Conservation (phyloP, 2,329 filamentous ascomycete genomes). For the Phaeosphaeriaceae sp. region DNA sequence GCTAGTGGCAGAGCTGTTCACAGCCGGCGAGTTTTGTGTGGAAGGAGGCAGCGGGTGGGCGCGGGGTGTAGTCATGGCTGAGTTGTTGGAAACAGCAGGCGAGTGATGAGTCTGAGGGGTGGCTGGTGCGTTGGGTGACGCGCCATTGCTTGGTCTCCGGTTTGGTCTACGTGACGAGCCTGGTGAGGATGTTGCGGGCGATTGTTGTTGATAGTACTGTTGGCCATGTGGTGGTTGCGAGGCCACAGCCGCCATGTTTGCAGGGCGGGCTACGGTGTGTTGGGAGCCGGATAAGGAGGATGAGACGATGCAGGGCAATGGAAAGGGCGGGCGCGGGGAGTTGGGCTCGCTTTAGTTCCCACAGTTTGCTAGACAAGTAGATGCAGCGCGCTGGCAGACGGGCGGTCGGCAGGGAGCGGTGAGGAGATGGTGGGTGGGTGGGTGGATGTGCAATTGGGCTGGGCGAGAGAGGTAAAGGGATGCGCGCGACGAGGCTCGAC, state of each 20-base stretch:
- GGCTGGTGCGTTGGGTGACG: conserved; percentile 47
- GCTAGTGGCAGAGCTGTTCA: conserved; percentile 61
- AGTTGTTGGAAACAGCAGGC: conserved; percentile 41
- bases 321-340: conserved; percentile 26
- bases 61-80: conserved; percentile 50
- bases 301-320: conserved; percentile 22
- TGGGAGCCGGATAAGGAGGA: conserved; percentile 6
- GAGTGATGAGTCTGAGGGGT: conserved; percentile 44
- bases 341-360: conserved; percentile 15
- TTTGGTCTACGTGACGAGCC: conserved; percentile 46
- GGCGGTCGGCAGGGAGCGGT: conserved; percentile 10
- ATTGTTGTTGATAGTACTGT: conserved; percentile 42
- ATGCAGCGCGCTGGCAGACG: conserved; percentile 12
- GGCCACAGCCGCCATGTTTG: conserved; percentile 48
- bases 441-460: conserved; percentile 5
- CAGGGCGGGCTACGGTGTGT: conserved; percentile 12
- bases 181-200: conserved; percentile 40
- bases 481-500: conserved; percentile 6
- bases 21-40: conserved; percentile 51
- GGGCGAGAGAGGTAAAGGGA: not conserved
- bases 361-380: conserved; percentile 7
- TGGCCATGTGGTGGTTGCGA: conserved; percentile 41
- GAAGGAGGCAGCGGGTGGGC: conserved; percentile 51
- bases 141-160: conserved; percentile 49
- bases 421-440: conserved; percentile 7